A percentile compares a stretch with the other conserved stretches of the same genome.
phyloP scores from a whole-genome alignment of 2,329 filamentous ascomycete species.

The Talaromyces sp. region DNA sequence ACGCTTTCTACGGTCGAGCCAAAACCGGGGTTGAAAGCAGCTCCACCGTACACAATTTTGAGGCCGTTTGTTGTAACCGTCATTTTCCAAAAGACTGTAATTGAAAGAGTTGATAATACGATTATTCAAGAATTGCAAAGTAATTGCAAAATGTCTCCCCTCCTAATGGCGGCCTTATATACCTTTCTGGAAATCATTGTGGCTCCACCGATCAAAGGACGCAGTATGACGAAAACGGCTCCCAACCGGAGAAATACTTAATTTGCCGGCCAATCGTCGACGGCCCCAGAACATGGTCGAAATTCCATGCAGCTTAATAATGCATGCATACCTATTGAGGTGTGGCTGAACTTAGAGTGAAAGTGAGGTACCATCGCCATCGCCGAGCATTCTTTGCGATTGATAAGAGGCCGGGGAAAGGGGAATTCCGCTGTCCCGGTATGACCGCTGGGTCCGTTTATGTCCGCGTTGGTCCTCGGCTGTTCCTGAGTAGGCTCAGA shows the following conservation, averaged over 20 bases:
- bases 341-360: too few relatives aligned
- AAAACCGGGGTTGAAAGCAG: not conserved
- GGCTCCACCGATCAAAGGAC: not conserved
- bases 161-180: not conserved
- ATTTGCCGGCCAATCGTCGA: not conserved
- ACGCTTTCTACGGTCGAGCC: not conserved
- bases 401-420: not conserved
- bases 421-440: not conserved
- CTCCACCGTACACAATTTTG: slow-evolving; percentile 3
- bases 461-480: not conserved
- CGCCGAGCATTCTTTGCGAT: not conserved
- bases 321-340: not conserved
- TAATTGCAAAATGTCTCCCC: too few relatives aligned
- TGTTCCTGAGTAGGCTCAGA: too few relatives aligned
- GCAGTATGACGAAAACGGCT: not conserved
- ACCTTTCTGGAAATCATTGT: not conserved
- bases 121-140: too few relatives aligned
- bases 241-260: not conserved
- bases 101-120: not conserved
- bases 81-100: not conserved
- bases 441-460: not conserved
- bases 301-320: not conserved
- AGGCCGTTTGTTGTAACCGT: slow-evolving; percentile 1
- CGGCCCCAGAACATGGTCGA: not conserved
- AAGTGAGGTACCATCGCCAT: not conserved